Percentiles rank a stretch among this genome's conserved stretches.
Evolutionary conservation across 2,329 filamentous ascomycete genomes (phyloP).

Genomic region (Claviceps sp.): DNA sequence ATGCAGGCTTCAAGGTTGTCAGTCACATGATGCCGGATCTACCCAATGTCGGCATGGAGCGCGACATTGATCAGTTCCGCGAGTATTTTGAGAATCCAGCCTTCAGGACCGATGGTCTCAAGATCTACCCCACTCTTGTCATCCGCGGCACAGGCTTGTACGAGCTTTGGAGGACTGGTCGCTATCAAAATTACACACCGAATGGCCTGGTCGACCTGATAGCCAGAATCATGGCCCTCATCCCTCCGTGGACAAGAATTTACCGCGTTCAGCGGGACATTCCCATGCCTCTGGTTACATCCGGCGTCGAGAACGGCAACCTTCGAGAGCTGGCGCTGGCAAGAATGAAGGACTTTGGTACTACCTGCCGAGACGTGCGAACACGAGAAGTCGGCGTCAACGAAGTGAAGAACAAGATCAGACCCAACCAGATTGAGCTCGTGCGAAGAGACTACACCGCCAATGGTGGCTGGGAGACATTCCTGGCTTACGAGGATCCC

Average conservation of each 20-base stretch:
- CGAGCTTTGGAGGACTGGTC: constrained; percentile 90
- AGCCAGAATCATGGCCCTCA: constrained; percentile 84
- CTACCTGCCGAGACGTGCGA: constrained; percentile 87
- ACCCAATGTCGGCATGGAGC: constrained; percentile 96
- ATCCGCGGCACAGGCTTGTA: constrained; percentile 94
- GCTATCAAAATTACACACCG: constrained; percentile 97
- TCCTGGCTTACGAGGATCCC: constrained; percentile 93
- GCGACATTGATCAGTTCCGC: constrained; percentile 89
- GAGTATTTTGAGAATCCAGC: constrained; percentile 97
- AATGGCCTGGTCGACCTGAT: constrained; percentile 94
- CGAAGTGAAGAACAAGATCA: constrained; percentile 97
- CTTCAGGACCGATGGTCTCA: constrained; percentile 91
- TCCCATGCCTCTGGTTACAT: constrained; percentile 98
- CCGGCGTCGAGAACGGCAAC: constrained; percentile 95
- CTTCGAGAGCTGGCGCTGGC: constrained; percentile 83
- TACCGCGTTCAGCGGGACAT: constrained; percentile 98
- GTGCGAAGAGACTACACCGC: constrained; percentile 87
- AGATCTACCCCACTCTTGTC: constrained; percentile 95
- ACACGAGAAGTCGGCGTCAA: constrained; percentile 97
- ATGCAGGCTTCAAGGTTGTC: constrained; percentile 97
- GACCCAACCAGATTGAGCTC: constrained; percentile 90
- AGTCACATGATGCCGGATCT: constrained; percentile 99
- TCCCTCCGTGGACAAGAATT: constrained; percentile 96
- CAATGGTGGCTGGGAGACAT: constrained; percentile 97
- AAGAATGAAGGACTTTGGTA: constrained; percentile 99